Conservation (phyloP, 73 alveolate genomes). For the Paramecium sexaurelia region DNA sequence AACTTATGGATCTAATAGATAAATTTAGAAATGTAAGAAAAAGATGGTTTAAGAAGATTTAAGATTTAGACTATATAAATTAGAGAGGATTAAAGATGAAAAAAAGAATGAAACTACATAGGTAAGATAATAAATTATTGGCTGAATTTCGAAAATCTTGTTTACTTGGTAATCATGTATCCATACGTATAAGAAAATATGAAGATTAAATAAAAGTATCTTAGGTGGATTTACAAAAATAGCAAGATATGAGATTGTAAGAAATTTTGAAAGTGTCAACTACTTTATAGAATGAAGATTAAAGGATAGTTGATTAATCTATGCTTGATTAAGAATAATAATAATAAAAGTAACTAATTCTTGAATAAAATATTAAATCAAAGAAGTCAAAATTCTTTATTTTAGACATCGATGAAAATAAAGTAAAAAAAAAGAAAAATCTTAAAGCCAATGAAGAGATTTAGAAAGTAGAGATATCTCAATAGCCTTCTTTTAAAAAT, state of each 20-base stretch:
- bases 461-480: background rate
- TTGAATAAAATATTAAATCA: background rate
- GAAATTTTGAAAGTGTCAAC: background rate
- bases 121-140: background rate
- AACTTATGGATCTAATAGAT: background rate
- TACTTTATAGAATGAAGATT: background rate
- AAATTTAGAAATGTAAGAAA: slow-evolving; percentile 20
- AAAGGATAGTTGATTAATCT: background rate
- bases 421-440: background rate
- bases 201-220: background rate
- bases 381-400: background rate
- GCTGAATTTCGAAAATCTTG: background rate
- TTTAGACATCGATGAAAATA: background rate
- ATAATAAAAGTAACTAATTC: background rate
- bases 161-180: background rate
- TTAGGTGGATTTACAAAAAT: background rate
- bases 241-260: background rate
- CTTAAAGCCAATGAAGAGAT: background rate
- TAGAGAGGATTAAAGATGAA: background rate
- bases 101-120: background rate
- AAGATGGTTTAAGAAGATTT: background rate
- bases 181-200: background rate
- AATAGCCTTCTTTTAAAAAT: background rate
- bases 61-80: background rate
- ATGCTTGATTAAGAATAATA: background rate